Conservation (phyloP, 805 yeast genomes). For the Ogataea glucozyma region DNA sequence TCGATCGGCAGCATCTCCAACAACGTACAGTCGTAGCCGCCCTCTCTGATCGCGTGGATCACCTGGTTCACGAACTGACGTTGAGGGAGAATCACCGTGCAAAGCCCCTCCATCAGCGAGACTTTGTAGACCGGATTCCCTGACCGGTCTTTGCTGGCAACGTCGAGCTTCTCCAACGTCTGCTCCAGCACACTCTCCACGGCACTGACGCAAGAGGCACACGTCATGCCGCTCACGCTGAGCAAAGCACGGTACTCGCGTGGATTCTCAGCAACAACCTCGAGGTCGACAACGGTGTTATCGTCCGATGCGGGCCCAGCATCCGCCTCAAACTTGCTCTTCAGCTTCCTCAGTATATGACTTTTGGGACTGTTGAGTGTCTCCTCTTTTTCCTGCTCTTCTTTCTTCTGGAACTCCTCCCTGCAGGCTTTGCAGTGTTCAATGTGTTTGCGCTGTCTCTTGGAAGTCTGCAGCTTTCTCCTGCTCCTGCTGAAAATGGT, state of each 20-base stretch:
- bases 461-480: slow-evolving; percentile 9
- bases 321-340: slow-evolving; percentile 14
- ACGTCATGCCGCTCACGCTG: slow-evolving; percentile 67
- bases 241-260: slow-evolving; percentile 50
- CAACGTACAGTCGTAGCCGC: slow-evolving; percentile 50
- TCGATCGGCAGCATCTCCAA: slow-evolving; percentile 62
- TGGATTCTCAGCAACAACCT: slow-evolving; percentile 24
- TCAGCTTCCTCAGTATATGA: slow-evolving; percentile 4
- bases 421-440: slow-evolving; percentile 45
- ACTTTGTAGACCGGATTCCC: slow-evolving; percentile 26
- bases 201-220: slow-evolving; percentile 54
- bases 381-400: slow-evolving; percentile 4
- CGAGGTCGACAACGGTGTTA: slow-evolving; percentile 28
- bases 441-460: slow-evolving; percentile 36
- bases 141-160: slow-evolving; percentile 16
- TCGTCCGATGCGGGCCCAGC: slow-evolving; percentile 17
- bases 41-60: slow-evolving; percentile 46
- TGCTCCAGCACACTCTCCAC: slow-evolving; percentile 45
- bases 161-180: slow-evolving; percentile 23
- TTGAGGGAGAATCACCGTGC: slow-evolving; percentile 53
- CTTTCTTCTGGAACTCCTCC: slow-evolving; percentile 23
- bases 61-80: slow-evolving; percentile 52
- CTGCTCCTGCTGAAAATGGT: slow-evolving; percentile 16
- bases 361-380: no score
- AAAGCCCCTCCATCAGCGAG: slow-evolving; percentile 48